phyloP scores from a whole-genome alignment of 768 basidiomycete genomes.

The Chiua virens region DNA sequence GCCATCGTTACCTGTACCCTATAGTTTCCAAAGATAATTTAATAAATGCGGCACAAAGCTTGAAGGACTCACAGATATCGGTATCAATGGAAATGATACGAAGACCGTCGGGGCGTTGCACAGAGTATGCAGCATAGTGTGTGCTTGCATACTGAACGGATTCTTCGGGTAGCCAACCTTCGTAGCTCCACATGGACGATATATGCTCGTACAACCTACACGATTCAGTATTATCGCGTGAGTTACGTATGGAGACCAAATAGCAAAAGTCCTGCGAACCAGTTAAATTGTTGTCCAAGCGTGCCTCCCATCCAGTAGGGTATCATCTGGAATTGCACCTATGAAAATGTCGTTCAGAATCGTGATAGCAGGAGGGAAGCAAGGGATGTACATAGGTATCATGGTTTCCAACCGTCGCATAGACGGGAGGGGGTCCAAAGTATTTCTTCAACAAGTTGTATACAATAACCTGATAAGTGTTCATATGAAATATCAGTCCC shows the following conservation, averaged over 20 bases:
- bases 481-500: background rate
- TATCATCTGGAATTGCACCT: constrained; percentile 33
- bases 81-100: constrained; percentile 51
- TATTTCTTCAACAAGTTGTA: constrained; percentile 63
- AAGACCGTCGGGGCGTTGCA: constrained; percentile 43
- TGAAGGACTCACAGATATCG: constrained; percentile 39
- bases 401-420: constrained; percentile 74
- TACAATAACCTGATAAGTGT: constrained; percentile 44
- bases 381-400: constrained; percentile 56
- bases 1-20: constrained; percentile 1
- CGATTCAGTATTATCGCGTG: background rate
- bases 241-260: background rate
- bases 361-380: background rate
- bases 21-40: background rate
- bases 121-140: constrained; percentile 47
- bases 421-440: constrained; percentile 62
- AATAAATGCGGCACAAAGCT: constrained; percentile 26
- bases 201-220: constrained; percentile 49
- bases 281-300: constrained; percentile 39
- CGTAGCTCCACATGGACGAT: constrained; percentile 42
- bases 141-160: constrained; percentile 37
- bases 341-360: background rate
- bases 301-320: constrained; percentile 37
- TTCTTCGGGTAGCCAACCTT: constrained; percentile 42
- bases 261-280: constrained; percentile 23